Base-by-base conservation (phyloP, 208 protist genomes). In the Leptomonas pyrrhocoris region DNA sequence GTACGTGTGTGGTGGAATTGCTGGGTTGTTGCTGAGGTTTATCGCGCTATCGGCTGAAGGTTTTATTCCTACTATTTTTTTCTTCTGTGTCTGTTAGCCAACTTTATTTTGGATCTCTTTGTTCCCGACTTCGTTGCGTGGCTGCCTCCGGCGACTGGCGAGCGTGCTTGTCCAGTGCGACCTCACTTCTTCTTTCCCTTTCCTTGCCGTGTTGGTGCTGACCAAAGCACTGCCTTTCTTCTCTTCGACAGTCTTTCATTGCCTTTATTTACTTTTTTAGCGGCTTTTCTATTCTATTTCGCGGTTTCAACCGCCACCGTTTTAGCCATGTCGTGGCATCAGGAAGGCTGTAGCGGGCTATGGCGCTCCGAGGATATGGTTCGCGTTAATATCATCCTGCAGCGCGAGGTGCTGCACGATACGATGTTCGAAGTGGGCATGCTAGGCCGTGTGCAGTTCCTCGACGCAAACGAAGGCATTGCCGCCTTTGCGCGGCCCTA, bases 321-420 rank as follows among this genome's bases (percentile, higher is more conserved):
- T 4, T 49, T 7, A 12, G 49, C 28, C 2, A 72, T 67, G 55
- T 36, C 51, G 59, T 92, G 91, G 91, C 74, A 79, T 40, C 59
- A 78, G 50, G 91, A 96, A 79, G 73, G 78, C 8, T 89, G 85
- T 68, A 96, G 91, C 73, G 91, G 91, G 50, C 67, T 99, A 16
- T 99, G 95, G 86, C 88, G 98, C 31, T 98, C 94, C 8, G 93
- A 99, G 86, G 94, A 98, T 70, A 99, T 99, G 98, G 68, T 87
- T 50, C 84, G 98, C 28, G 85, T 99, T 13, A 92, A 97, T 77
- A 63, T 99, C 18, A 94, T 98, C 68, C 97, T 99, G 73, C 97
- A 99, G 85, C 88, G 92, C 19, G 98, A 99, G 69, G 97, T 97
- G 8, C 96, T 94, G 38, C 98, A 99, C 57, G 95, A 98, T 54